These are phyloP conservation scores for Fraxinus baroniana DNA, from an alignment of 305 asterid genomes.

Conservation along the genomic window DNA sequence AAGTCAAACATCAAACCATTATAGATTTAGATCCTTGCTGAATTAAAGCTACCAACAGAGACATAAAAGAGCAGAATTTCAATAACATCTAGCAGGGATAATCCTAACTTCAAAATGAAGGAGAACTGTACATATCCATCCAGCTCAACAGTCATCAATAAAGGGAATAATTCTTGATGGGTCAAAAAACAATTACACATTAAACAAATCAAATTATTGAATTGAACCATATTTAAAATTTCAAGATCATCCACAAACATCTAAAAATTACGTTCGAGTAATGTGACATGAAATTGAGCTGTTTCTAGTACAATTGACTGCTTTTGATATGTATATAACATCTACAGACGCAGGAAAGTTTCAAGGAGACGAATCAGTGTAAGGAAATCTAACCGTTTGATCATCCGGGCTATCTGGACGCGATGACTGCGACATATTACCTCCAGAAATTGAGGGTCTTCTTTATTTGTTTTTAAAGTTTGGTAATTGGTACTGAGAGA, in stretches of 20 bases:
- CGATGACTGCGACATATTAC: conserved; percentile 49
- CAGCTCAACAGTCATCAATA: background rate
- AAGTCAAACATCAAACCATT: background rate
- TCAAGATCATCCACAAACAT: background rate
- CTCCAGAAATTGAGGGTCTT: background rate
- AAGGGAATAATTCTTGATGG: background rate
- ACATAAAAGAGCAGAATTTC: background rate
- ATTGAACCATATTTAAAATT: background rate
- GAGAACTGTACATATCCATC: background rate
- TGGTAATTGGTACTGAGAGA: background rate
- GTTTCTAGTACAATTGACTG: background rate
- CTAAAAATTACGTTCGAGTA: background rate
- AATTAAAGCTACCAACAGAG: background rate
- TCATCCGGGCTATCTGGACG: conserved; percentile 46
- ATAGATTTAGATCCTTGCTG: background rate
- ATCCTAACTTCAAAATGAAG: background rate
- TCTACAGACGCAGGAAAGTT: background rate
- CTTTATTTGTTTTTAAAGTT: background rate
- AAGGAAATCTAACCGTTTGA: conserved; percentile 32
- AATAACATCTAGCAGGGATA: background rate
- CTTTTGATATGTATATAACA: background rate
- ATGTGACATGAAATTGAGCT: background rate
- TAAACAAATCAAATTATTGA: background rate
- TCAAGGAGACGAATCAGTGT: background rate
- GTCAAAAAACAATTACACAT: background rate